Percentiles rank a stretch among this genome's conserved stretches.
Evolutionary conservation across 202 grass and related monocot species (phyloP).

Genomic region (Zizania palustris): DNA sequence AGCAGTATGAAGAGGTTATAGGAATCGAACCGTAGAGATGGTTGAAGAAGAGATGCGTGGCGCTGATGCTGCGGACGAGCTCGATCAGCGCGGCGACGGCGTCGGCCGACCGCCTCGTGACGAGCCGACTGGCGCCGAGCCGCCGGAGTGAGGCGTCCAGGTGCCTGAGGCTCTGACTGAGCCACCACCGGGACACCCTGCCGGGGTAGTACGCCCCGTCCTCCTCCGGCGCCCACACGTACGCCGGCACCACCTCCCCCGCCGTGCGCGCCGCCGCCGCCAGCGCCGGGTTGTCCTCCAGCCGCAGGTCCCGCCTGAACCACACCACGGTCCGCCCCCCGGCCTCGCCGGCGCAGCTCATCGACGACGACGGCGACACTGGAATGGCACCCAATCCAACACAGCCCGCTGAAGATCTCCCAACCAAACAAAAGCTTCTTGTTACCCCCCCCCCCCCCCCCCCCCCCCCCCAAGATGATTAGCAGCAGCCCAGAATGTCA

Average conservation of each 20-base stretch:
- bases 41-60: constrained; percentile 95
- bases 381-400: constrained; percentile 43
- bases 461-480: constrained; percentile 12
- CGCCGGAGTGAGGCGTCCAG: constrained; percentile 86
- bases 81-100: constrained; percentile 77
- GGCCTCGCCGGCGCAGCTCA: constrained; percentile 49
- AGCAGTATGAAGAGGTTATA: background rate
- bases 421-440: background rate
- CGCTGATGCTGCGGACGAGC: constrained; percentile 62
- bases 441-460: background rate
- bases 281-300: constrained; percentile 91
- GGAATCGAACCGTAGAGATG: constrained; percentile 81
- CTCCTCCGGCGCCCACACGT: constrained; percentile 91
- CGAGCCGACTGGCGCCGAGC: constrained; percentile 67
- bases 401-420: background rate
- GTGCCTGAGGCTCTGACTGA: constrained; percentile 84
- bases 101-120: constrained; percentile 71
- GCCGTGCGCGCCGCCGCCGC: constrained; percentile 61
- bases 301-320: constrained; percentile 87
- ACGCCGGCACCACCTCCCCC: constrained; percentile 72
- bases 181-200: constrained; percentile 94
- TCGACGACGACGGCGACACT: constrained; percentile 44
- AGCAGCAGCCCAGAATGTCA: constrained; percentile 27
- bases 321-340: constrained; percentile 67
- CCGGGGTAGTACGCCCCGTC: constrained; percentile 82